phyloP scores from a whole-genome alignment of 2,329 filamentous ascomycete genomes.

The Hypomyces rosellus region DNA sequence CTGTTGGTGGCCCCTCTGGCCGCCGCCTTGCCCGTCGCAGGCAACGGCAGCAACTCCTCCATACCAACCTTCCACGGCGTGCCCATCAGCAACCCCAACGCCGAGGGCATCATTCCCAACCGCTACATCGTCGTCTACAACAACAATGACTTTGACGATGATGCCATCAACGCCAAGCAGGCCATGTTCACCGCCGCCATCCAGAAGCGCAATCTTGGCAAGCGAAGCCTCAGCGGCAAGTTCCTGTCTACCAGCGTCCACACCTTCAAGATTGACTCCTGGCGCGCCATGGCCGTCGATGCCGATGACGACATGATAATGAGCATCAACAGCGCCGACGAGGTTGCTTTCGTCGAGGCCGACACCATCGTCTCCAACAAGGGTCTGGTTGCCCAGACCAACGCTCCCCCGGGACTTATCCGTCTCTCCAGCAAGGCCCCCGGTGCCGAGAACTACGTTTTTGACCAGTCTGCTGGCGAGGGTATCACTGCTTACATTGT shows the following conservation, averaged over 20 bases:
- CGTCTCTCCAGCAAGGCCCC: conserved; percentile 43
- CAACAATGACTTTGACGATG: conserved; percentile 41
- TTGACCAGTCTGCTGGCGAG: conserved; percentile 45
- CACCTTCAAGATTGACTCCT: conserved; percentile 41
- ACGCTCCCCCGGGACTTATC: conserved; percentile 47
- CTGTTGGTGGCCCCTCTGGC: conserved; percentile 20
- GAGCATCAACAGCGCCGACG: conserved; percentile 40
- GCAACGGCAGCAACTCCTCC: conserved; percentile 2
- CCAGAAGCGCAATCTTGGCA: conserved; percentile 51
- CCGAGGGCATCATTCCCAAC: conserved; percentile 45
- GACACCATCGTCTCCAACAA: conserved; percentile 42
- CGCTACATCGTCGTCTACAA: conserved; percentile 63
- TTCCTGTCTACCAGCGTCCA: conserved; percentile 41
- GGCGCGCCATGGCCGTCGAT: conserved; percentile 49
- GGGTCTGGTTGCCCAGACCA: conserved; percentile 43
- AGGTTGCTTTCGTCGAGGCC: conserved; percentile 49
- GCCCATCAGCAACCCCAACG: conserved; percentile 44
- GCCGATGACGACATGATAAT: conserved; percentile 44
- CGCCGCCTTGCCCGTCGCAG: conserved; percentile 18
- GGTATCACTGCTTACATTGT: conserved; percentile 58
- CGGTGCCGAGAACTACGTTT: conserved; percentile 33
- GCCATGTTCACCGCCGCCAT: conserved; percentile 41
- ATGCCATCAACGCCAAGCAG: conserved; percentile 44
- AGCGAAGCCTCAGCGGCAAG: conserved; percentile 42
- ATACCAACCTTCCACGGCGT: conserved; percentile 31